Base-by-base conservation (phyloP, 257 asterid genomes). In the Anisodus tanguticus region DNA sequence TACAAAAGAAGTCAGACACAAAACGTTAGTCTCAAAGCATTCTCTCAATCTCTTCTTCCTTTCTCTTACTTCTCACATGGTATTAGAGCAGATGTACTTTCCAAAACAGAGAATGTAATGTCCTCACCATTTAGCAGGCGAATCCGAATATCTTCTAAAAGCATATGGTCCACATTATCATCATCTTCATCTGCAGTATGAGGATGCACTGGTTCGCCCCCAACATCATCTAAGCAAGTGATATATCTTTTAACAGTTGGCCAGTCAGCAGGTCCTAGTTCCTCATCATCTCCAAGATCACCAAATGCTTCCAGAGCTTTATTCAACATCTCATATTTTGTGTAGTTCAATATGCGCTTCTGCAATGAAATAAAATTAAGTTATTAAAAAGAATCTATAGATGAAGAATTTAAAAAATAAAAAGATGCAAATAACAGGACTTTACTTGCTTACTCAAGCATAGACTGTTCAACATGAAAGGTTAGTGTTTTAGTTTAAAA, bases 231-330 rank as follows among this genome's bases (percentile, higher is more conserved):
- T 89, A 96, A 87, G 93, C 94, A 72, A 69, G 90, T 86, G 86
- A 96, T 95, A 87, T 92, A 92, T 87, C 88, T 90, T 82, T 89
- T 92, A 87, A 96, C 97, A 81, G 97, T 91, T 82, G 92, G 85
- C 99, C 99, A 96, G 90, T 96, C 99, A 77, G 92, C 93, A 82
- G 98, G 99, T 63, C 98, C 99, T 69, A 96, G 88, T 89, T 96
- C 99, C 91, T 94, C 98, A 77, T 96, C 99, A 80, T 96, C 99
- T 82, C 93, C 98, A 84, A 96, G 98, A 84, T 91, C 93, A 86
- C 95, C 92, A 85, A 94, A 96, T 87, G 98, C 95, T 89, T 92
- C 95, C 47, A 92, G 88, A 76, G 99, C 99, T 92, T 96, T 92
- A 89, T 94, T 94, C 93, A 94, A 74, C 99, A 96, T 93, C 89